Base-by-base conservation (phyloP, 1,284 basidiomycete genomes). In the Gymnopus androsaceus region DNA sequence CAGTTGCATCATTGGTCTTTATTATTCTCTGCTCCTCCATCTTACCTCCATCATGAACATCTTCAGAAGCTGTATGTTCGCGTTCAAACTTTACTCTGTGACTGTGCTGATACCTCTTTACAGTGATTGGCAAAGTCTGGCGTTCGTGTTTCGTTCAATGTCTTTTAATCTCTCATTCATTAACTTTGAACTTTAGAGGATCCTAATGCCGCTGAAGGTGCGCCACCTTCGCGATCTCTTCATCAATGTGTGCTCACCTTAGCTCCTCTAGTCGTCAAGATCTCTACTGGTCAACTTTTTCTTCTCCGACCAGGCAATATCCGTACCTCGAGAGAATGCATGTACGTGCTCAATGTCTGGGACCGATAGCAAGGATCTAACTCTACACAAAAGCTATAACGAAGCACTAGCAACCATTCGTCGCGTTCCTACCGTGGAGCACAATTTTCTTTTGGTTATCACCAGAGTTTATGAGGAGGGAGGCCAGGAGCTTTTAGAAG, bases 401-500 rank as follows among this genome's bases (percentile, higher is more conserved):
- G 94, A 97, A 66, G 95, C 95, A 7, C 94, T 97, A 73, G 90
- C 92, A 11, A 95, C 95, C 19, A 91, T 99, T 66, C 87, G 97
- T 57, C 85, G 95, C 75, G 82, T 88, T 46, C 82, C 88, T 15
- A 83, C 90, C 0, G 73, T 92, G 53, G 92, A 95, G 54, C 90
- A 89, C 74, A 88, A 96, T 67, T 99, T 96, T 69, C 91, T 98
- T 72, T 83, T 99, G n/a, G 95, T 98, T 7, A 86, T 98, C 54
- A 97, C 95, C 12, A 83, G 95, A 59, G 94, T 96, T 0, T 98
- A 92, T 67, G 94, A 97, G 63, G 94, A 98, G 60, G 95, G 94
- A 9, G 95, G 98, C 68, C 92, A 97, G 69, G 91, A 95, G 66
- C 73, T 97, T 30, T 76, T 98, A 12, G 94, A 96, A 62, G 95